Evolutionary conservation across 345 rosid genomes (phyloP).

Genomic region (Orychophragmus violaceus): DNA sequence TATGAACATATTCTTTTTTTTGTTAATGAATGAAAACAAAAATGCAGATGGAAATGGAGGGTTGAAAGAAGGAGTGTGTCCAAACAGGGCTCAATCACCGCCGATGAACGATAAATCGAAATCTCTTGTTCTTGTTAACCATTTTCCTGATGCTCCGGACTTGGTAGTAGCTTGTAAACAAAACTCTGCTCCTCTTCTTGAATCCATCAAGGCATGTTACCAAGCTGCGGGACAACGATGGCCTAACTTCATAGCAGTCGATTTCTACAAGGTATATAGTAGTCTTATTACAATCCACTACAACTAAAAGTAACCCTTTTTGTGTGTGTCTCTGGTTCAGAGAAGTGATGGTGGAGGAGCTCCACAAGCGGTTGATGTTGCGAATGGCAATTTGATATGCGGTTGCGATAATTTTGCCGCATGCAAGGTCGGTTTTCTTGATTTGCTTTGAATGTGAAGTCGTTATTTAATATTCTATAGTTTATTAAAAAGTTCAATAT

Average conservation of each 20-base stretch:
- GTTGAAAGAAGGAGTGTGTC: constrained; percentile 59
- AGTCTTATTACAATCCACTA: background rate
- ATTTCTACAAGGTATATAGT: constrained; percentile 66
- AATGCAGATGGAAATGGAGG: constrained; percentile 67
- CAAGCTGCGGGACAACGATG: constrained; percentile 66
- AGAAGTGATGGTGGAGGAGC: constrained; percentile 90
- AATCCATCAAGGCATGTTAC: constrained; percentile 47
- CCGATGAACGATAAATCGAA: constrained; percentile 49
- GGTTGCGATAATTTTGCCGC: constrained; percentile 56
- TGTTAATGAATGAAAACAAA: background rate
- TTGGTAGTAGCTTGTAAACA: constrained; percentile 50
- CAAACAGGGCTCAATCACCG: constrained; percentile 67
- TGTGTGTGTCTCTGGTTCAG: constrained; percentile 35
- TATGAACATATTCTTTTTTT: constrained; percentile 4
- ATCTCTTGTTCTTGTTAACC: constrained; percentile 65
- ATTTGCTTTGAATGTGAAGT: background rate
- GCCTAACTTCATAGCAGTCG: constrained; percentile 94
- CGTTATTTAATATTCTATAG: background rate
- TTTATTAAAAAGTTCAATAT: background rate
- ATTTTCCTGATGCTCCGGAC: constrained; percentile 58
- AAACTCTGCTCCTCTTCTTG: constrained; percentile 71
- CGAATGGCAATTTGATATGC: constrained; percentile 72
- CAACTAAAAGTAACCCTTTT: background rate
- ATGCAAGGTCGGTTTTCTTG: constrained; percentile 53
- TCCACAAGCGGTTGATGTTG: constrained; percentile 55